Percentiles rank a stretch among this genome's conserved stretches.
Evolutionary conservation across 2,329 filamentous ascomycete species (phyloP).

Genomic region (Mariannaea elegans): DNA sequence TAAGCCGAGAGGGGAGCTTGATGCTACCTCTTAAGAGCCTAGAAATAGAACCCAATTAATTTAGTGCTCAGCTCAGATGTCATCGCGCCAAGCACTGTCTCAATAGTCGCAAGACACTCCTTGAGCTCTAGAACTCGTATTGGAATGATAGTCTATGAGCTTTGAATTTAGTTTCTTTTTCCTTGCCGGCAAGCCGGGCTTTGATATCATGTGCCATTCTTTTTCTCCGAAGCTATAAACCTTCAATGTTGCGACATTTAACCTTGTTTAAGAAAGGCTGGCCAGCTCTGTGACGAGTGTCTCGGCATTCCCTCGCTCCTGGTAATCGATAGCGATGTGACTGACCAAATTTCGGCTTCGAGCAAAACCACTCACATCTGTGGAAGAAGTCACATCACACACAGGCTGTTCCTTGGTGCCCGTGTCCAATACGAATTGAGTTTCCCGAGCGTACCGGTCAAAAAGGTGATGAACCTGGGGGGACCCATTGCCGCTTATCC

Average conservation of each 20-base stretch:
- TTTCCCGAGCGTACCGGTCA: neutral
- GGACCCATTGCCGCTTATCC: neutral
- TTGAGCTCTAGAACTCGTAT: neutral
- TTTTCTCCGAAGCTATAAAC: neutral
- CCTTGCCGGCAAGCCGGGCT: neutral
- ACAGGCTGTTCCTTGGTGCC: neutral
- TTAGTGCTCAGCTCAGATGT: neutral
- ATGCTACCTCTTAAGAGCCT: neutral
- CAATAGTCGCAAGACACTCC: neutral
- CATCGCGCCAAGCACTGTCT: neutral
- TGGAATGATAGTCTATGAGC: neutral
- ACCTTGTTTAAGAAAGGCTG: too few species aligned
- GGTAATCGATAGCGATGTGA: neutral
- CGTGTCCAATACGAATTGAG: neutral
- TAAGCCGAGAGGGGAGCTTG: neutral
- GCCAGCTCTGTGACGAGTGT: neutral
- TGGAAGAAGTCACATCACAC: neutral
- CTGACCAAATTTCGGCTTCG: neutral
- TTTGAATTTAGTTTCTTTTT: neutral
- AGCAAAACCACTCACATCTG: neutral
- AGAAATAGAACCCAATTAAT: neutral
- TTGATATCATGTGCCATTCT: neutral
- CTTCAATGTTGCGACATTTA: too few species aligned
- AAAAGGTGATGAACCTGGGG: neutral
- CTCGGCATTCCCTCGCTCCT: neutral